Evolutionary conservation across 164 flowering plant genomes (phyloP).

Genomic region (Dillenia suffruticosa): DNA sequence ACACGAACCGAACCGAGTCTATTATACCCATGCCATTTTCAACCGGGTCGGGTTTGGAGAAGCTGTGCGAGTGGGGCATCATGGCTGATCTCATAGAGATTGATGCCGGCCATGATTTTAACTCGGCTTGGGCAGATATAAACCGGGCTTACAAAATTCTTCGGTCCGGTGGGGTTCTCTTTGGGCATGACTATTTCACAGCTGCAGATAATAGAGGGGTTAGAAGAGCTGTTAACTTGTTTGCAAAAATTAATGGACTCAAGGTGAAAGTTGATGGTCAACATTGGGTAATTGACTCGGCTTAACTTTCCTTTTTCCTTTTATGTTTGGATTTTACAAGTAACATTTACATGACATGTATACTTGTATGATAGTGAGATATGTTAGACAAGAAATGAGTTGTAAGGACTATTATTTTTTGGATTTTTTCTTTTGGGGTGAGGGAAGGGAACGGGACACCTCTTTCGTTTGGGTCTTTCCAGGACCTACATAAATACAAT

Average conservation of each 20-base stretch:
- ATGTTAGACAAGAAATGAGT: too few relatives aligned
- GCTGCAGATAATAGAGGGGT: slow-evolving; percentile 54
- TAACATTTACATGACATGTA: background rate
- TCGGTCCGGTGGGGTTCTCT: slow-evolving; percentile 68
- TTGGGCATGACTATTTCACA: slow-evolving; percentile 71
- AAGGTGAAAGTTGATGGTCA: slow-evolving; percentile 51
- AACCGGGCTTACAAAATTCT: slow-evolving; percentile 53
- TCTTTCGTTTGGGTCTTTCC: too few relatives aligned
- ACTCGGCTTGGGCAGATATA: slow-evolving; percentile 77
- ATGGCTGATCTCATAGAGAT: slow-evolving; percentile 60
- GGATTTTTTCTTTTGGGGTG: too few relatives aligned
- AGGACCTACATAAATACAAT: too few relatives aligned
- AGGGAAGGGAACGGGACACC: too few relatives aligned
- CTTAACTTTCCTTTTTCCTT: background rate
- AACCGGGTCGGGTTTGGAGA: slow-evolving; percentile 39
- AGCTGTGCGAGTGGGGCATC: slow-evolving; percentile 71
- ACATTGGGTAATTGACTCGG: slow-evolving; percentile 62
- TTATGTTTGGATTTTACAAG: too few relatives aligned
- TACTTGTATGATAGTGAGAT: too few relatives aligned
- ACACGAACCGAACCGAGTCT: slow-evolving; percentile 28
- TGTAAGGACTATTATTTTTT: too few relatives aligned
- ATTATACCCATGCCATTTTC: slow-evolving; percentile 61
- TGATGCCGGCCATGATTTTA: slow-evolving; percentile 81
- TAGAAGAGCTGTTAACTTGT: slow-evolving; percentile 63
- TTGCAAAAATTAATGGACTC: slow-evolving; percentile 46